Base-by-base conservation (phyloP, 208 protist species). In the Wallacemonas rigidus region DNA sequence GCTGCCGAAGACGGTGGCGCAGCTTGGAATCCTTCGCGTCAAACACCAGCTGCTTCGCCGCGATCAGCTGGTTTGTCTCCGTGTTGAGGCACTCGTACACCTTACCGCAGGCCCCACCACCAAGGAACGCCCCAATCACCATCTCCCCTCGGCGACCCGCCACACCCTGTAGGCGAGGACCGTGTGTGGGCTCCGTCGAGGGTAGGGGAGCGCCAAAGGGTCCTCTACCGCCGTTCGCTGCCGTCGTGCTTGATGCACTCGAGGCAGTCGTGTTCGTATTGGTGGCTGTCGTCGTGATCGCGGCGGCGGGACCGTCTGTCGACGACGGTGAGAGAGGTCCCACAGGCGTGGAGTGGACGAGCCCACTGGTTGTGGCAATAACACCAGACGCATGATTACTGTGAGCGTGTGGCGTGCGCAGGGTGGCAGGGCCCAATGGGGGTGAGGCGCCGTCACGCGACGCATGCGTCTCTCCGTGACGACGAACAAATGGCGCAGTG, bases 61-160 rank as follows among this genome's bases (percentile, higher is more conserved):
- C 90, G 47, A 97, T 53, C 56, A 95, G 64, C 61, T 89, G 78
- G 15, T 91, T 89, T 3, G 90, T 95, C 69, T 91, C 83, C 1
- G 76, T 90, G 83, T 95, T 94, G 15, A 94, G 71, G 76, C 88
- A 93, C 79, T 95, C 82, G 67, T 92, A 97, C 6, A 97, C 92
- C 67, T 94, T 92, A 38, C 92, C 92, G 61, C 91, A 97, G 40
- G 85, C 83, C n/a, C 92, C 92, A 36, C 86, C 85, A 63, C 92
- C 90, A 35, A 97, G 80, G 60, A 95, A 91, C 35, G 88, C 83
- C 38, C 92, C 92, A 57, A 93, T 92, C 50, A 81, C 79, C 71
- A 89, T 83, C 71, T 93, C 86, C 17, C 88, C 89, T 43, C 75
- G 67, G 11, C 78, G 82, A 38, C 82, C 87, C 14, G 88, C 75